Evolutionary conservation across 305 asterid species (phyloP).

Genomic region (Rubia peregrina): DNA sequence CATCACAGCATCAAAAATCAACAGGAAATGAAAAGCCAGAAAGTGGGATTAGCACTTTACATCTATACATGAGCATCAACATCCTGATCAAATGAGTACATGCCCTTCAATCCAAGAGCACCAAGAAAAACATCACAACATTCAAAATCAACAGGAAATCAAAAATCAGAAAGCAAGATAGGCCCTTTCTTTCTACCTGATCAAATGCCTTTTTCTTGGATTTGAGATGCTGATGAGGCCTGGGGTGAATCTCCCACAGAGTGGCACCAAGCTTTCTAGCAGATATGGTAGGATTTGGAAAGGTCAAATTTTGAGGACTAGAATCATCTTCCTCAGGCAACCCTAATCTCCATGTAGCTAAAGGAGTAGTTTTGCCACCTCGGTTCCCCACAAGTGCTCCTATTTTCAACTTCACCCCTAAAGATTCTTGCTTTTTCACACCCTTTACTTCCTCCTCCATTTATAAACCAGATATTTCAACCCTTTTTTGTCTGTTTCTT

Average conservation of each 20-base stretch:
- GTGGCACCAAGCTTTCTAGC: constrained; percentile 76
- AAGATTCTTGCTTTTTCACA: constrained; percentile 28
- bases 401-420: constrained; percentile 50
- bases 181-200: constrained; percentile 27
- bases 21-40: neutral
- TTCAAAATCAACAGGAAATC: neutral
- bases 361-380: constrained; percentile 69
- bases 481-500: constrained; percentile 18
- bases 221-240: constrained; percentile 20
- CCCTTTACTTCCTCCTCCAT: constrained; percentile 24
- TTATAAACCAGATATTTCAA: neutral
- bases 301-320: constrained; percentile 37
- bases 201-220: constrained; percentile 20
- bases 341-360: constrained; percentile 69
- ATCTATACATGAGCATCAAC: constrained; percentile 23
- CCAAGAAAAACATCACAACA: neutral
- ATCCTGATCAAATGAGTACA: neutral
- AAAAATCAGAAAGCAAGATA: neutral
- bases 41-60: neutral
- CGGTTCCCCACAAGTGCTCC: constrained; percentile 60
- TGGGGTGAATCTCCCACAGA: constrained; percentile 68
- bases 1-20: neutral
- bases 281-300: constrained; percentile 34
- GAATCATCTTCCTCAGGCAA: constrained; percentile 49
- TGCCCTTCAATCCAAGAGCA: neutral